These are phyloP conservation scores for Entomortierella chlamydospora DNA, from an alignment of 192 early-diverging fungal genomes.

Conservation along the genomic window DNA sequence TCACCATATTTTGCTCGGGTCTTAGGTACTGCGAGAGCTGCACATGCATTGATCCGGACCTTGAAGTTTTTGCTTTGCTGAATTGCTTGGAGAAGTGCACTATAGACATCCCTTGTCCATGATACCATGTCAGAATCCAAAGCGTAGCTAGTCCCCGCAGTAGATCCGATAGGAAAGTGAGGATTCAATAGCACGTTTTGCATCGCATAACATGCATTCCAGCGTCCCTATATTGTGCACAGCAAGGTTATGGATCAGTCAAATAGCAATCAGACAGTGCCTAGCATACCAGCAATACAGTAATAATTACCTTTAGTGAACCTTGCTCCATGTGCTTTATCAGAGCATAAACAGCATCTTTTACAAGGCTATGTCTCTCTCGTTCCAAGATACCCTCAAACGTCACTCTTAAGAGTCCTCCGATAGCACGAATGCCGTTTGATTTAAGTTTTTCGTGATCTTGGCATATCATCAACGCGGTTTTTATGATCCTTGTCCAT, in stretches of 20 bases:
- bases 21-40: slow-evolving; percentile 58
- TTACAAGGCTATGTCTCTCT: slow-evolving; percentile 58
- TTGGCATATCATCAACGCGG: slow-evolving; percentile 61
- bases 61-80: slow-evolving; percentile 78
- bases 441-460: slow-evolving; percentile 82
- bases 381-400: slow-evolving; percentile 59
- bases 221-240: slow-evolving; percentile 64
- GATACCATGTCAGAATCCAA: slow-evolving; percentile 46
- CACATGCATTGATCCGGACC: slow-evolving; percentile 78
- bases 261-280: background rate
- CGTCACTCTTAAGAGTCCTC: slow-evolving; percentile 68
- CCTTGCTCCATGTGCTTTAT: slow-evolving; percentile 73
- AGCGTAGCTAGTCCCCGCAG: slow-evolving; percentile 49
- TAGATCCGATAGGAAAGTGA: slow-evolving; percentile 66
- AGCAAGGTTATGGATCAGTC: background rate
- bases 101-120: slow-evolving; percentile 66
- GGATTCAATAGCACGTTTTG: slow-evolving; percentile 68
- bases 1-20: slow-evolving; percentile 57
- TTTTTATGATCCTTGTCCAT: slow-evolving; percentile 58
- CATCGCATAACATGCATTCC: slow-evolving; percentile 84
- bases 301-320: slow-evolving; percentile 65
- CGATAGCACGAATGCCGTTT: slow-evolving; percentile 80
- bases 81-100: slow-evolving; percentile 63
- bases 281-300: background rate
- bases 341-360: slow-evolving; percentile 58